Evolutionary conservation across 208 protist genomes (phyloP), one percentile per base, ranked within the genome.

Genomic region (Tritrichomonas foetus): DNA sequence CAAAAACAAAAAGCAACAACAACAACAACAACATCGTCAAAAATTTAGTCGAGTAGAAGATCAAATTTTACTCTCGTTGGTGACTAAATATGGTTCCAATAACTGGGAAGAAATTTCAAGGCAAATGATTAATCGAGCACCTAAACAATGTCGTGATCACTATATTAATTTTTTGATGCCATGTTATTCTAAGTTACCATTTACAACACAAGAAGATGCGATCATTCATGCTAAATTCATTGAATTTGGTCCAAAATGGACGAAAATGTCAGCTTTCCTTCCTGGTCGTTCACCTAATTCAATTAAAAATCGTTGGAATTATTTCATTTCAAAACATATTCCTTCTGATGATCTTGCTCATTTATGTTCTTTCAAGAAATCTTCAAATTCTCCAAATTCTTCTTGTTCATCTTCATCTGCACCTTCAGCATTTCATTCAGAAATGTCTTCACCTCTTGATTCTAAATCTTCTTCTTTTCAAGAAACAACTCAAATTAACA

Each of bases 241-340:
- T 44, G 78, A 89, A 47, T 41, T 53, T n/a, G 78, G 78, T 33
- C 78, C 78, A 20, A 57, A 57, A 22, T 89, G 78, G 78, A 89
- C 53, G 1, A 89, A 89, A 33, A 53, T 89, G 33, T 25, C 78
- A 33, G 41, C 20, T 22, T 89, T 89, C 47, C 57, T 89, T 33
- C 33, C 33, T 8, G 57, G 33, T 39, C 41, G 78, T 41, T 57
- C 78, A 39, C 47, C 53, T 20, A 89, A 57, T 50, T 57, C n/a
- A 39, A 89, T 89, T 41, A 53, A 33, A 89, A 89, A 57, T 89
- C 41, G 78, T 39, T 89, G n/a, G n/a, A n/a, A n/a, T n/a, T n/a
- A n/a, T n/a, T n/a, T n/a, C n/a, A n/a, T n/a, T n/a, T n/a, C n/a
- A n/a, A n/a, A n/a, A n/a, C n/a, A n/a, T n/a, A n/a, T n/a, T n/a